Evolutionary conservation across 257 asterid species (phyloP), one percentile per base, ranked within the genome.

Genomic region (Solanum microdontum): DNA sequence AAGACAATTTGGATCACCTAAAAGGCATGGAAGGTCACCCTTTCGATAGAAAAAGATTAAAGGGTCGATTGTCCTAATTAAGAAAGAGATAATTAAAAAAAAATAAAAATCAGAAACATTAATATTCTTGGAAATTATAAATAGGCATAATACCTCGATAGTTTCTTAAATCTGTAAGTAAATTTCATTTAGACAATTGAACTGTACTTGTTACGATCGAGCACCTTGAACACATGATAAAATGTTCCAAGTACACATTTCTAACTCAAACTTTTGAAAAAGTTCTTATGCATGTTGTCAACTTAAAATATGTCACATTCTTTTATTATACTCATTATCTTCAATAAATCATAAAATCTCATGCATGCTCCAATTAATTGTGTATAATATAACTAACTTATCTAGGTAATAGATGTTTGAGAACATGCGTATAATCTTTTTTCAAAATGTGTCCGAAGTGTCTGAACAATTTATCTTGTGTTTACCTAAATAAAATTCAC

Each of bases 11-110:
- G 96, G 92, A 58, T 93, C 90, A 64, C 73, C 93, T 1, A 86
- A 72, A 21, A 66, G 86, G 33, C 92, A 93, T 3, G 96, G 92
- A 83, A 93, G 92, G 32, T 82, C 86, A 34, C 95, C 96, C 87
- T 92, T 92, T 37, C 93, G 93, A 51, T 91, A 92, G 21, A 90
- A 83, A 87, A 86, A 86, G 23, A 91, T 83, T 72, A 89, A 87
- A 0, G 96, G 96, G 48, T 90, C 96, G 21, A 48, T 73, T 91
- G 85, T 79, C 84, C 84, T 79, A 40, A 13, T 28, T 13, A 48
- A 7, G 45, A 73, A 2, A 36, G 3, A 79, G 62, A 24, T 5
- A 79, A 77, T 40, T 40, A 0, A 8, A 77, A 24, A 37, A 3
- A 21, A 8, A 17, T 13, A 17, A 23, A 19, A 60, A 3, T 14